Conservation (phyloP, 2,329 filamentous ascomycete species). For the Colletotrichum cuscutae region DNA sequence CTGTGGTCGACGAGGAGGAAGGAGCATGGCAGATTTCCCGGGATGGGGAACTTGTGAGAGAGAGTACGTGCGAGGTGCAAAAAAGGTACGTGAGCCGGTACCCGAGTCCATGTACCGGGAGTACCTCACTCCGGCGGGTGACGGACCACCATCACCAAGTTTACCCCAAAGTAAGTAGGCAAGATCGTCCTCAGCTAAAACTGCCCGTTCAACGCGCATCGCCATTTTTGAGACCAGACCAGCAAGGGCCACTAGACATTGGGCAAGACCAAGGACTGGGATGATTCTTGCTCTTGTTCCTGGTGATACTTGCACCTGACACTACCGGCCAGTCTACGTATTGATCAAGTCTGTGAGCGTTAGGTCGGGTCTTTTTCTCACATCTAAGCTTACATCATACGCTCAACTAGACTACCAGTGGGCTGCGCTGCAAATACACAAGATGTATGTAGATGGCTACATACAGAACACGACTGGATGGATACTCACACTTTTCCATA, state of each 20-base stretch:
- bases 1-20: not conserved
- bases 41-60: not conserved
- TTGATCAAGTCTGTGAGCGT: conserved; percentile 18
- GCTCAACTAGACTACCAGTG: not conserved
- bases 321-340: not conserved
- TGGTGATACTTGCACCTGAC: not conserved
- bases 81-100: conserved; percentile 15
- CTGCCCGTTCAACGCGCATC: conserved; percentile 3
- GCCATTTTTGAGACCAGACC: conserved; percentile 25
- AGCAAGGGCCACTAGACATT: not conserved
- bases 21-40: not conserved
- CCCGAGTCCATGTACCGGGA: conserved; percentile 9
- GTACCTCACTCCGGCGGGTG: conserved; percentile 16
- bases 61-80: conserved; percentile 11
- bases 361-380: not conserved
- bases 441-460: not conserved
- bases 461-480: not conserved
- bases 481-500: not conserved
- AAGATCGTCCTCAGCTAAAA: conserved; percentile 23
- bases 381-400: not conserved
- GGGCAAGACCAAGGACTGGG: not conserved
- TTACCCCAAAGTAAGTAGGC: not conserved
- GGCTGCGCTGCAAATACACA: not conserved
- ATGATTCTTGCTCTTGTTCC: not conserved
- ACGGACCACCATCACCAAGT: conserved; percentile 9